Evolutionary conservation across 805 yeast genomes (phyloP), one percentile per base, ranked within the genome.

Genomic region (Peterozyma xylosa): DNA sequence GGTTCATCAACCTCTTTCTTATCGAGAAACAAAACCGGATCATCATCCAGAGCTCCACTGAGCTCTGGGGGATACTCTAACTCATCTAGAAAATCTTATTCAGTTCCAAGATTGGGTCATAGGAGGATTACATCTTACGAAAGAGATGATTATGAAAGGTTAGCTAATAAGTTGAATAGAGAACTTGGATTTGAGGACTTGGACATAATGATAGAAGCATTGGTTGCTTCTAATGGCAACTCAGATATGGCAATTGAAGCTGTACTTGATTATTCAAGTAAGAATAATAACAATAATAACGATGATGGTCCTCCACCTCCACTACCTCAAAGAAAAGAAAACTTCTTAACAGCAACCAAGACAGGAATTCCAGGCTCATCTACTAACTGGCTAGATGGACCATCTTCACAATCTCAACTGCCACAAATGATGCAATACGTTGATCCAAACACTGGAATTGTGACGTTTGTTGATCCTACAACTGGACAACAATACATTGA

Each of bases 401-500:
- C 34, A 11, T 38, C 37, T 13, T 41, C 45, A 27, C 56, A 46
- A 51, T 53, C 32, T 63, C 63, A 29, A 66, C 50, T 7, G 58
- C 55, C 41, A 58, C 59, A 78, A 70, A 60, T 83, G 64, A 53
- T 39, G 30, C 91, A 82, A 54, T 84, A 79, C 56, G 70, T 82
- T 16, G 90, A 84, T 52, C 88, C 89, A 2, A 65, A 73, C 7
- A 81, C 88, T 0, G 90, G 91, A 11, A 73, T 77, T 39, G 61
- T 82, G 3, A 71, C 75, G 32, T 84, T 83, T 52, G 75, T 83
- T 33, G 90, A 84, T 53, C 72, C 80, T 10, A 27, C 15, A 4
- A 78, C 74, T 38, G 82, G 82, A 2, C 88, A 82, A 53, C 85
- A 82, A 53, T 74, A 73, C 49, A 54, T 74, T 45, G 77, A 73